Base-by-base conservation (phyloP, 169 alveolate genomes). In the Cryptosporidium tyzzeri region DNA sequence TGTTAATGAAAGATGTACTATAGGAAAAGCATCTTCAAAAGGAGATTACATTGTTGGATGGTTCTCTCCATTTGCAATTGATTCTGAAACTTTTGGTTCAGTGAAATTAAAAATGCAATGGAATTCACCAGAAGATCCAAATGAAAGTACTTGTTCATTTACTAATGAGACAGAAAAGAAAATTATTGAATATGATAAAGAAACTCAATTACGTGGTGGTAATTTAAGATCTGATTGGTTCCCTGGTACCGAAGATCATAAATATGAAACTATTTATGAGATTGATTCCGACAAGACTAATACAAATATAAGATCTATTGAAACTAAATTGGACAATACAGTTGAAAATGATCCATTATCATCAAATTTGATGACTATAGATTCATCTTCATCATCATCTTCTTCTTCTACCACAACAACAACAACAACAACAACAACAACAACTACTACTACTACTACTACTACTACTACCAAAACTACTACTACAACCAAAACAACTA, bases 41-140 rank as follows among this genome's bases (percentile, higher is more conserved):
- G 89, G 89, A n/a, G 89, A 80, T 31, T 80, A 62, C 41, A 62
- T 80, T 48, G 75, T 65, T 9, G 89, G 89, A 16, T 80, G 89
- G 89, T 80, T 62, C 29, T 61, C 89, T 26, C 80, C 74, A 10
- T 65, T 62, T 16, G 89, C 75, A 21, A 21, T 80, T 21, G 89
- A 65, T 62, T 62, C 75, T 26, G 75, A 80, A 16, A 80, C 89
- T 37, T 5, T 62, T 23, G 89, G 89, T 44, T 80, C 89, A 26
- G 48, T 65, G n/a, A 59, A 62, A 50, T 45, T 80, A 23, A 73
- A 73, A 31, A 50, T 73, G 18, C 71, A 59, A 16, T 73, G 86
- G 86, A 29, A 53, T 59, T 33, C 71, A 29, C 7, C 68, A 65
- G 50, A 37, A n/a, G 51, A 18, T 53, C 86, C 18, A 2, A 26